Conservation (phyloP, 306 rosid genomes). For the Pyrus betulifolia region DNA sequence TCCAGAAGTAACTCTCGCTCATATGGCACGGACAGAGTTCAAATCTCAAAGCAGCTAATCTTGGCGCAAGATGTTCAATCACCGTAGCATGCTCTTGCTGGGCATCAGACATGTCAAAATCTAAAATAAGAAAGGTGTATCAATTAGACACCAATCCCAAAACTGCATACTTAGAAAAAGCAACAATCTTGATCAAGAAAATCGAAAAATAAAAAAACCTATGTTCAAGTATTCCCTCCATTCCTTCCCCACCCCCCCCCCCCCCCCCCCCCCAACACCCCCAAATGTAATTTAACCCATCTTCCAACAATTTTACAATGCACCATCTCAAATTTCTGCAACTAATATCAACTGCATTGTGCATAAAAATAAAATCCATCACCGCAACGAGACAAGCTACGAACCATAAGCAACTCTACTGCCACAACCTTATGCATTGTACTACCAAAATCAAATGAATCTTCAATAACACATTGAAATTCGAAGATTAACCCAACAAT, state of each 20-base stretch:
- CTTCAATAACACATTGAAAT: not conserved
- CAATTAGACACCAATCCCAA: conserved; percentile 13
- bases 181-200: not conserved
- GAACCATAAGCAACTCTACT: not conserved
- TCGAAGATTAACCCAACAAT: not conserved
- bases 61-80: conserved; percentile 71
- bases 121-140: conserved; percentile 36
- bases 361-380: not conserved
- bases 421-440: not conserved
- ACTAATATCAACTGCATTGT: not conserved
- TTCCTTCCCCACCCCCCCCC: no score
- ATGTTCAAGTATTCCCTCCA: no score
- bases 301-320: not conserved
- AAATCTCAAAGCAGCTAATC: conserved; percentile 88
- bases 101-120: conserved; percentile 75
- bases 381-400: not conserved
- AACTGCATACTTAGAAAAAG: not conserved
- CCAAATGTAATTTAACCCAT: not conserved
- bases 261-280: no score
- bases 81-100: conserved; percentile 66
- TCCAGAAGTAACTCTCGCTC: conserved; percentile 94
- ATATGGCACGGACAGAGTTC: conserved; percentile 95
- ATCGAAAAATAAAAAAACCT: not conserved
- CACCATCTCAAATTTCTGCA: not conserved
- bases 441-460: not conserved